Conservation (phyloP, 192 early-diverging fungal species). For the Coemansia asiatica region DNA sequence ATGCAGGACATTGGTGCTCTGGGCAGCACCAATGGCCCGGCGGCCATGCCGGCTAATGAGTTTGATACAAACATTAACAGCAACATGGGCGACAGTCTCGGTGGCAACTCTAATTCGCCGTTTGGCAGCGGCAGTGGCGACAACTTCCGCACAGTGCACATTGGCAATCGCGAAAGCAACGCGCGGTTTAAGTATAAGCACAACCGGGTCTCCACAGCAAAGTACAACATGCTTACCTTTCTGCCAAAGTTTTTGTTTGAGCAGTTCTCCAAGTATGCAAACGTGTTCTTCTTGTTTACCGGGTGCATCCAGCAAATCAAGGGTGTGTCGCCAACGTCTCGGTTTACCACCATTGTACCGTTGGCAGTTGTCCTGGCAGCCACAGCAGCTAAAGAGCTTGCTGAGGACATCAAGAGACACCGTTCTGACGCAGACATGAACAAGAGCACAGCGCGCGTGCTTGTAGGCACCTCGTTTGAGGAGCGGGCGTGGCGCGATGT, state of each 20-base stretch:
- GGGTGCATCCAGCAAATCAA: slow-evolving; percentile 96
- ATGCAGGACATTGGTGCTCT: slow-evolving; percentile 24
- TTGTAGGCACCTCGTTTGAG: slow-evolving; percentile 67
- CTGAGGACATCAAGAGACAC: slow-evolving; percentile 88
- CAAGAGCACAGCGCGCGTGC: slow-evolving; percentile 61
- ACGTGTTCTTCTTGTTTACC: slow-evolving; percentile 98
- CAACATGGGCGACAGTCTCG: slow-evolving; percentile 1
- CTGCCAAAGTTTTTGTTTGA: slow-evolving; percentile 93
- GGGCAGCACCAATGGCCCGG: slow-evolving; percentile 3
- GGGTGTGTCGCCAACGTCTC: slow-evolving; percentile 89
- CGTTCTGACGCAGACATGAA: slow-evolving; percentile 74
- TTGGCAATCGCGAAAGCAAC: slow-evolving; percentile 84
- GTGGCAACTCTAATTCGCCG: slow-evolving; percentile 6
- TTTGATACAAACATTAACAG: slow-evolving; percentile 5
- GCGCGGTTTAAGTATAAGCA: slow-evolving; percentile 78
- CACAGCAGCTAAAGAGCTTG: slow-evolving; percentile 90
- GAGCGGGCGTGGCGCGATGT: slow-evolving; percentile 71
- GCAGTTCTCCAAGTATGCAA: slow-evolving; percentile 99
- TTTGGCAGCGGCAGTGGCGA: slow-evolving; percentile 34
- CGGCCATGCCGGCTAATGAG: background rate
- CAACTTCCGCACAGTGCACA: slow-evolving; percentile 76
- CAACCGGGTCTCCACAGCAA: slow-evolving; percentile 93
- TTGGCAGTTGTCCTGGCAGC: slow-evolving; percentile 82
- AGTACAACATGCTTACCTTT: slow-evolving; percentile 94
- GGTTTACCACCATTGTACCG: slow-evolving; percentile 81